Base-by-base conservation (phyloP, 805 yeast species). In the Dipodascus geniculatus region DNA sequence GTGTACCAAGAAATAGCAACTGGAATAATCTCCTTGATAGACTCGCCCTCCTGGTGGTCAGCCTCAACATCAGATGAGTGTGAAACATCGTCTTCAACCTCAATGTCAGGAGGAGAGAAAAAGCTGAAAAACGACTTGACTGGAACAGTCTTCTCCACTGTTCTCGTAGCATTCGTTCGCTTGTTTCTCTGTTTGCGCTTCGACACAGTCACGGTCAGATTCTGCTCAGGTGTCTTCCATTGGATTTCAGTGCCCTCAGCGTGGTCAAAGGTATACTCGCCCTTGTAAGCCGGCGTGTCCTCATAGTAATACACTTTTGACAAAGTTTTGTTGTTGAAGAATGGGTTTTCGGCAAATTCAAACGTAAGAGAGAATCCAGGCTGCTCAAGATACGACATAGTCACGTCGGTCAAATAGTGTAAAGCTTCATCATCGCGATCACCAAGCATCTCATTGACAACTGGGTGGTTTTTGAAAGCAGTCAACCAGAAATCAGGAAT, bases 1-100 rank as follows among this genome's bases (percentile, higher is more conserved):
- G 99, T 91, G 70, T 89, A 93, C 98, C 99, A 93, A 69, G 91
- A 98, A 63, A 93, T 79, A 52, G 98, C 98, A 67, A 96, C 82
- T 58, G 98, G 97, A 58, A 93, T 83, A 66, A 93, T 78, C 70
- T 93, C 98, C 75, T 93, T 93, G 68, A 93, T 80, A 65, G 90
- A 90, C 71, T 93, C 99, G 58, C 98, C 99, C 58, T 93, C 76
- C 66, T 89, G 93, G 74, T 93, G 93, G 72, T 93, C 85, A 22
- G 81, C 87, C 3, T 80, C 85, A 22, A 73, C 78, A 11, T 70
- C 83, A 6, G 70, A 78, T 33, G 75, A 81, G 4, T 74, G 78
- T 23, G 78, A 82, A 3, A 74, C 81, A 3, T 72, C 77, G 28
- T 74, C 81, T 8, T 69, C 77, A n/a, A 70, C 73, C 55, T 90